Percentiles rank a stretch among this genome's conserved stretches.
These are phyloP conservation scores for Cardamine chenopodiifolia DNA, from an alignment of 345 rosid species.

Conservation along the genomic window DNA sequence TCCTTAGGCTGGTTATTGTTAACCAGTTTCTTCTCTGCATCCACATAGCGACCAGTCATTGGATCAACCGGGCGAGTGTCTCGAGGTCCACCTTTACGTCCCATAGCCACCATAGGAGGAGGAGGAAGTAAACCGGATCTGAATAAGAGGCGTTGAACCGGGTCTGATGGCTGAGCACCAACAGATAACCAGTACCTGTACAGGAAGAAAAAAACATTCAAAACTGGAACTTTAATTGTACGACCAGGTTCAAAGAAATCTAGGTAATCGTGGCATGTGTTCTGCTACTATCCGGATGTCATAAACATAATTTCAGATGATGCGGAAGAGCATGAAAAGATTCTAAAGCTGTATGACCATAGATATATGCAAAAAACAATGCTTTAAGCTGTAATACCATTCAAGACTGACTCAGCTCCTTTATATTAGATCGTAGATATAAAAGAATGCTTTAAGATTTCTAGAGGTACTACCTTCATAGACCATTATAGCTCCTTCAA, in stretches of 20 bases:
- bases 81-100: constrained; percentile 73
- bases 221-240: neutral
- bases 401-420: too few relatives aligned
- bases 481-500: too few relatives aligned
- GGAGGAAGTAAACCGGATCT: constrained; percentile 90
- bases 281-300: neutral
- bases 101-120: constrained; percentile 86
- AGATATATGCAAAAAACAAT: neutral
- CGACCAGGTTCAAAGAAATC: neutral
- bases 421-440: too few relatives aligned
- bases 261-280: neutral
- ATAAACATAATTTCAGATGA: neutral
- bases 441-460: too few relatives aligned
- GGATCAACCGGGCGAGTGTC: constrained; percentile 80
- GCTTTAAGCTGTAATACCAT: too few relatives aligned
- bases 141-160: constrained; percentile 74
- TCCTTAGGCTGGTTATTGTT: constrained; percentile 36
- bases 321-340: neutral
- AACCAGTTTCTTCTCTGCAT: constrained; percentile 44
- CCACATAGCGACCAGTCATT: constrained; percentile 64
- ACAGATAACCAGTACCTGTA: constrained; percentile 94
- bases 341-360: neutral
- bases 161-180: constrained; percentile 94
- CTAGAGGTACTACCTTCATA: too few relatives aligned
- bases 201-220: neutral